Evolutionary conservation across 371 early-diverging fungal species (phyloP).

Genomic region (Homolaphlyctis polyrhiza): DNA sequence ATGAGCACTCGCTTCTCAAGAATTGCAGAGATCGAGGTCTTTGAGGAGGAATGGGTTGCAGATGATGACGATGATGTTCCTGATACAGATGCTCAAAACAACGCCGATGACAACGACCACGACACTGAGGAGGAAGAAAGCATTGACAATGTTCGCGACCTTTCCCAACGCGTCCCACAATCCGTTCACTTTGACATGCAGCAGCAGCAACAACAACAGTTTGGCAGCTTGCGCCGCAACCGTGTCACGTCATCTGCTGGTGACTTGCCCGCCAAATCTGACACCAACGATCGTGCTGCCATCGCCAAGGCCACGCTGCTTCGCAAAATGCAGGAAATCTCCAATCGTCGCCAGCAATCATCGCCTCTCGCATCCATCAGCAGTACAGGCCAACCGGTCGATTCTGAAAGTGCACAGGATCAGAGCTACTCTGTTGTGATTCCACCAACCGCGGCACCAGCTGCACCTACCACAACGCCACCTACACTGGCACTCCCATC

Average conservation of each 20-base stretch:
- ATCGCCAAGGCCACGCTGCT: constrained; percentile 1
- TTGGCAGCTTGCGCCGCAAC: not conserved
- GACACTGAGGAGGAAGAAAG: not conserved
- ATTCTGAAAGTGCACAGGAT: no score
- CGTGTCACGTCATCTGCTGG: not conserved
- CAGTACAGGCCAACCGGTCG: no score
- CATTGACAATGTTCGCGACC: not conserved
- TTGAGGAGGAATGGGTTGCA: constrained; percentile 4
- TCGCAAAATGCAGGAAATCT: constrained; percentile 2
- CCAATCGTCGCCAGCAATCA: not conserved
- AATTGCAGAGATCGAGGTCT: constrained; percentile 5
- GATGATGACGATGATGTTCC: not conserved
- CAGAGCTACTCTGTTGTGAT: no score
- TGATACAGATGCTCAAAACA: not conserved
- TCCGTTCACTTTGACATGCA: not conserved
- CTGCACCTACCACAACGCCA: no score
- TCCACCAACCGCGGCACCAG: no score
- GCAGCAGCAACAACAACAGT: not conserved
- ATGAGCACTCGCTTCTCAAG: not conserved
- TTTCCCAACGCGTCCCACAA: not conserved
- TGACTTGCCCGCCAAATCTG: not conserved
- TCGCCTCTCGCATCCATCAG: not conserved
- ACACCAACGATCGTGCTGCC: not conserved
- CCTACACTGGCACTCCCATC: no score
- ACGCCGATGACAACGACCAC: not conserved